phyloP scores from a whole-genome alignment of 345 rosid genomes.

The Passiflora organensis region DNA sequence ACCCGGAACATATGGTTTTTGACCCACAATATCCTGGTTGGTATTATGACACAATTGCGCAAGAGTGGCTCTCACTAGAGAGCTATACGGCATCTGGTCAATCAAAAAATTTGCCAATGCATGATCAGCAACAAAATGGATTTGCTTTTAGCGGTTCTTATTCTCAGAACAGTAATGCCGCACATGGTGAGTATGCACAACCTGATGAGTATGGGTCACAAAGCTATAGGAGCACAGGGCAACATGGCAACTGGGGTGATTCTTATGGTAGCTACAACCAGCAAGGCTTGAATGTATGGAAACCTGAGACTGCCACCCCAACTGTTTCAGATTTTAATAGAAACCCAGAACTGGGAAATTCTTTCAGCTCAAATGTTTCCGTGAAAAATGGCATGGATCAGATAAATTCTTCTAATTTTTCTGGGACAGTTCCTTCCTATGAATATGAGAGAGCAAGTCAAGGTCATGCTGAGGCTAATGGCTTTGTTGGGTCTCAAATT shows the following conservation, averaged over 20 bases:
- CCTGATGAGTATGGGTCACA: slow-evolving; percentile 37
- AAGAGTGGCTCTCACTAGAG: slow-evolving; percentile 70
- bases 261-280: slow-evolving; percentile 41
- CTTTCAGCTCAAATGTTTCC: slow-evolving; percentile 37
- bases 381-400: slow-evolving; percentile 34
- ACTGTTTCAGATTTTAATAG: slow-evolving; percentile 36
- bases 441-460: slow-evolving; percentile 35
- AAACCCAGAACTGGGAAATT: slow-evolving; percentile 40
- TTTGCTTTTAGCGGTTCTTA: slow-evolving; percentile 26
- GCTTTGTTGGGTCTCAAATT: slow-evolving; percentile 40
- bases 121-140: slow-evolving; percentile 59
- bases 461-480: slow-evolving; percentile 41
- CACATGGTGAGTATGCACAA: slow-evolving; percentile 36
- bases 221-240: slow-evolving; percentile 37
- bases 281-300: slow-evolving; percentile 41
- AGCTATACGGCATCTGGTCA: slow-evolving; percentile 55
- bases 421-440: slow-evolving; percentile 24
- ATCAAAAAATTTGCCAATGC: slow-evolving; percentile 32
- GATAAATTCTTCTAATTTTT: slow-evolving; percentile 32
- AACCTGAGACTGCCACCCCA: slow-evolving; percentile 37
- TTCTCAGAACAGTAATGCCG: slow-evolving; percentile 29
- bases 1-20: slow-evolving; percentile 86
- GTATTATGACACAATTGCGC: slow-evolving; percentile 69
- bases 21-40: slow-evolving; percentile 92
- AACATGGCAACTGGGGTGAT: slow-evolving; percentile 45